Percentiles rank a stretch among this genome's conserved stretches.
Evolutionary conservation across 306 rosid species (phyloP).

Genomic region (Cicer pinnatifidum): DNA sequence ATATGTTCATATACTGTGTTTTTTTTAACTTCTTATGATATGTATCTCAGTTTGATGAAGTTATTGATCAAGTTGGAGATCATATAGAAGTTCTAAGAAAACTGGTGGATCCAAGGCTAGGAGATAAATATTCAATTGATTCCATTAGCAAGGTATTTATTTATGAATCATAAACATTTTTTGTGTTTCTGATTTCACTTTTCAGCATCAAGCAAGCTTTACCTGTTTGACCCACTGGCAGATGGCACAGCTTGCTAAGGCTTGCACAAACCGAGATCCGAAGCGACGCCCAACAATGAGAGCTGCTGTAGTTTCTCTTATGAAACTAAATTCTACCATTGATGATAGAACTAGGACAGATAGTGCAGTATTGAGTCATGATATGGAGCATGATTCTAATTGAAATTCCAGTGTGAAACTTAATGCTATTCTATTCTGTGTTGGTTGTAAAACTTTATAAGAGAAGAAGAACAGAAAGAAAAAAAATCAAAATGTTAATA

Average conservation of each 20-base stretch:
- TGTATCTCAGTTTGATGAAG: slow-evolving; percentile 71
- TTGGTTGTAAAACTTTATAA: no score
- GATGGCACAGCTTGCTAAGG: slow-evolving; percentile 80
- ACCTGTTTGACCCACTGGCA: slow-evolving; percentile 43
- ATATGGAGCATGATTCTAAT: no score
- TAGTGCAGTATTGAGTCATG: no score
- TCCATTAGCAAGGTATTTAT: slow-evolving; percentile 67
- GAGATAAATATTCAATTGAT: slow-evolving; percentile 73
- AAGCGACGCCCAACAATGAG: slow-evolving; percentile 84
- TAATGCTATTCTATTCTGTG: no score
- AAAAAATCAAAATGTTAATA: no score
- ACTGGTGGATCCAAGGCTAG: slow-evolving; percentile 80
- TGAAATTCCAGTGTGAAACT: no score
- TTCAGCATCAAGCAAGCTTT: slow-evolving; percentile 7
- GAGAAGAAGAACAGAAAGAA: no score
- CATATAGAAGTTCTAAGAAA: slow-evolving; percentile 62
- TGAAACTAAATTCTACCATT: slow-evolving; percentile 63
- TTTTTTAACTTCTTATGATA: slow-evolving; percentile 18
- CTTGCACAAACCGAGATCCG: slow-evolving; percentile 70
- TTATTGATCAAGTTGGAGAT: slow-evolving; percentile 51
- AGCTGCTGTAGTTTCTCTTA: slow-evolving; percentile 76
- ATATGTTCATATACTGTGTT: slow-evolving; percentile 8
- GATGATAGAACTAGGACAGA: no score
- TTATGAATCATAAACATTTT: not conserved
- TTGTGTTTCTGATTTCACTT: slow-evolving; percentile 31